A percentile compares a stretch with the other conserved stretches of the same genome.
Conservation (phyloP, 257 asterid species). For the Marsdenia floribunda region DNA sequence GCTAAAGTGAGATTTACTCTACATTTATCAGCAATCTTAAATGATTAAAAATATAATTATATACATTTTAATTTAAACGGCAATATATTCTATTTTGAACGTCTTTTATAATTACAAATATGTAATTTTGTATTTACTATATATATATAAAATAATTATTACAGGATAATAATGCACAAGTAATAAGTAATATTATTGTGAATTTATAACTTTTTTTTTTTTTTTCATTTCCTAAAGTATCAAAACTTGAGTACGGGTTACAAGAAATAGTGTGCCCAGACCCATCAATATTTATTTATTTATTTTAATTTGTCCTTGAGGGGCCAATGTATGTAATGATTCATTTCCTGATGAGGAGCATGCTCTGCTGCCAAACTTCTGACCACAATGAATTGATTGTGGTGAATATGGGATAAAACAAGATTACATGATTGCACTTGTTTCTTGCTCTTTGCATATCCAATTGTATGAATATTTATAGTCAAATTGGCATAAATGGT, state of each 20-base stretch:
- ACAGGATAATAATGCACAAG: neutral
- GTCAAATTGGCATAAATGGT: no score
- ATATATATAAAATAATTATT: no score
- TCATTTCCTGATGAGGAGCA: slow-evolving; percentile 16
- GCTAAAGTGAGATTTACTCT: no score
- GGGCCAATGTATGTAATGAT: slow-evolving; percentile 2
- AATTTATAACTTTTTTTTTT: no score
- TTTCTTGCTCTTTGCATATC: neutral
- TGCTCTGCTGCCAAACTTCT: slow-evolving; percentile 12
- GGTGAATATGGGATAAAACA: slow-evolving; percentile 7
- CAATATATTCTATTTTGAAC: no score
- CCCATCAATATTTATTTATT: neutral
- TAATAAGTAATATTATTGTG: no score
- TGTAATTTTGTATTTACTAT: no score
- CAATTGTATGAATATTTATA: no score
- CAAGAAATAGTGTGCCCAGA: neutral
- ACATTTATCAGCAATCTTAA: no score
- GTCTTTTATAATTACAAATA: no score
- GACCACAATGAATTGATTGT: slow-evolving; percentile 13
- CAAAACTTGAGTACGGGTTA: neutral
- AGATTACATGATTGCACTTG: neutral
- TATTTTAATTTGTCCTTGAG: neutral
- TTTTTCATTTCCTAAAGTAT: neutral
- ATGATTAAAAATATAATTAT: no score
- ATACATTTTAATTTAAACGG: no score